These are phyloP conservation scores for Epichloe festucae DNA, from an alignment of 2,329 filamentous ascomycete species.

Conservation along the genomic window DNA sequence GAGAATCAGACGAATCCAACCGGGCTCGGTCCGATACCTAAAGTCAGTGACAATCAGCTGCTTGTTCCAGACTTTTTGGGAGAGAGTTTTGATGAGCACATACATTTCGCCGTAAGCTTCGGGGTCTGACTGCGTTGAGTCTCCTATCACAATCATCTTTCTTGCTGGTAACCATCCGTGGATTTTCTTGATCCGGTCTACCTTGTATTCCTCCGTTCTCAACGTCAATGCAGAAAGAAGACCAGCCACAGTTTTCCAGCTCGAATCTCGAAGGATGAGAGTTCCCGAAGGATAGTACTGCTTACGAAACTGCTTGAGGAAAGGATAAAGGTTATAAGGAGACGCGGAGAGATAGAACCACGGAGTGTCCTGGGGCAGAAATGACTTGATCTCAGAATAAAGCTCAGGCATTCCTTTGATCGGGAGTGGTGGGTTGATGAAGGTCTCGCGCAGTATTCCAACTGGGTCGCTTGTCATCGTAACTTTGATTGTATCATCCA, in stretches of 20 bases:
- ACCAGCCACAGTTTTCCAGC: constrained; percentile 73
- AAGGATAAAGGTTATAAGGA: constrained; percentile 87
- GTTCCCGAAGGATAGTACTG: constrained; percentile 63
- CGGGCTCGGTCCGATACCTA: constrained; percentile 49
- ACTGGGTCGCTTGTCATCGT: constrained; percentile 70
- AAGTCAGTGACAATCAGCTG: constrained; percentile 2
- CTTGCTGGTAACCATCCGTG: constrained; percentile 65
- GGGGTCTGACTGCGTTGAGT: constrained; percentile 83
- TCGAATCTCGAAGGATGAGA: constrained; percentile 71
- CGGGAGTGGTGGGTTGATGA: constrained; percentile 59
- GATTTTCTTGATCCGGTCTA: constrained; percentile 65
- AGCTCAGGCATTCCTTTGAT: constrained; percentile 75
- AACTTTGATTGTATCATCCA: constrained; percentile 93
- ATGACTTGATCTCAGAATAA: constrained; percentile 51
- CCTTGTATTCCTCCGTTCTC: constrained; percentile 77
- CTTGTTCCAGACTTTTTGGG: neutral
- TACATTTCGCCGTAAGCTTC: constrained; percentile 79
- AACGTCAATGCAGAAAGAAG: constrained; percentile 68
- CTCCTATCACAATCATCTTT: constrained; percentile 74
- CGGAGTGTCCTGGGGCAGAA: constrained; percentile 45
- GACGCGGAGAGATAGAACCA: constrained; percentile 94
- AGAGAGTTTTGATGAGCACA: constrained; percentile 13
- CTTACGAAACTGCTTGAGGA: constrained; percentile 63
- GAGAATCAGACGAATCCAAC: constrained; percentile 72
- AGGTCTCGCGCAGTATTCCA: constrained; percentile 73